Percentiles rank a stretch among this genome's conserved stretches.
Evolutionary conservation across 129 eudicot species (phyloP).

Genomic region (Centaurea solstitialis): DNA sequence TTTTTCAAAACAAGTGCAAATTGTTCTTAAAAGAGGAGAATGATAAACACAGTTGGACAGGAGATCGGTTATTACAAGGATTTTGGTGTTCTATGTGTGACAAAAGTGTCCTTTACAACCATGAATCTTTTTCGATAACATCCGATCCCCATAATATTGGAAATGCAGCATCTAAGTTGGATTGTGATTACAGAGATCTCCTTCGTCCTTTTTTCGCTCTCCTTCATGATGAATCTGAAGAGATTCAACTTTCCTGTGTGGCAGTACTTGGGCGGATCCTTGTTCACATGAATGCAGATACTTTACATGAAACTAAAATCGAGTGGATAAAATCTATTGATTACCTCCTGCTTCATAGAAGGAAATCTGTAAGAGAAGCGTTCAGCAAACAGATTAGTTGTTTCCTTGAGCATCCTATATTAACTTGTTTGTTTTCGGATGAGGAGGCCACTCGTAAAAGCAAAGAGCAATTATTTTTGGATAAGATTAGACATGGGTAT

Average conservation of each 20-base stretch:
- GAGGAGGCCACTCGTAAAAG: constrained; percentile 36
- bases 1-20: constrained; percentile 44
- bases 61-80: constrained; percentile 51
- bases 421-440: constrained; percentile 52
- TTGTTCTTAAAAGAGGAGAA: constrained; percentile 48
- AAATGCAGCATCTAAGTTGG: constrained; percentile 8
- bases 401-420: constrained; percentile 64
- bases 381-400: constrained; percentile 66
- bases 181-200: constrained; percentile 48
- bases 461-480: constrained; percentile 65
- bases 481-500: constrained; percentile 67
- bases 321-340: constrained; percentile 75
- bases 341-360: constrained; percentile 65
- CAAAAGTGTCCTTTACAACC: constrained; percentile 24
- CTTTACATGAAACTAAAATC: constrained; percentile 50
- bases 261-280: constrained; percentile 60
- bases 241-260: constrained; percentile 76
- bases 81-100: constrained; percentile 94
- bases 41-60: constrained; percentile 40
- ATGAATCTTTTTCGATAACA: constrained; percentile 32
- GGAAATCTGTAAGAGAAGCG: constrained; percentile 73
- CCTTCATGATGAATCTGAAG: constrained; percentile 79
- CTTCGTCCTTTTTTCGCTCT: constrained; percentile 66
- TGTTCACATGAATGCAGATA: constrained; percentile 53
- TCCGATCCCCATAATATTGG: constrained; percentile 23